Conservation (phyloP, 2,329 filamentous ascomycete genomes). For the Arthrobotrys conoides region DNA sequence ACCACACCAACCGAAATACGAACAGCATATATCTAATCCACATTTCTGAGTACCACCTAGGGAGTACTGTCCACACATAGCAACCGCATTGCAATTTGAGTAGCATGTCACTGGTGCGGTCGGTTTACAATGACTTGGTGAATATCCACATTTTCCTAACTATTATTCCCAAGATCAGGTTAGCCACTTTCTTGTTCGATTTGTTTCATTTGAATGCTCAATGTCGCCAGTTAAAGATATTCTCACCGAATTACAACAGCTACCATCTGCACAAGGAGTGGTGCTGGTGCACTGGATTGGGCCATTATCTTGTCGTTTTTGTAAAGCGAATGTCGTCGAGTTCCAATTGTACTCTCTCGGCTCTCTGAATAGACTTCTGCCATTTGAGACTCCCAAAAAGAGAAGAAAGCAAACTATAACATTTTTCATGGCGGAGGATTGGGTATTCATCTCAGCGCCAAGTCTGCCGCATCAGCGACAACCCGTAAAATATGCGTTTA, state of each 20-base stretch:
- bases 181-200: no score
- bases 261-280: conserved; percentile 36
- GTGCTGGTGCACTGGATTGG: conserved; percentile 31
- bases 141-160: conserved; percentile 41
- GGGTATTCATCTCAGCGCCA: not conserved
- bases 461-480: conserved; percentile 16
- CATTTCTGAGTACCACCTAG: conserved; percentile 25
- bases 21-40: conserved; percentile 39
- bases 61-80: conserved; percentile 43
- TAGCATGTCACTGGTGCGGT: conserved; percentile 22
- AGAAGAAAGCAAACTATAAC: not conserved
- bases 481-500: not conserved
- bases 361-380: conserved; percentile 20
- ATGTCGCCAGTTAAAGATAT: not conserved
- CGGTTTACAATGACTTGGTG: conserved; percentile 28
- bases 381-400: not conserved
- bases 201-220: no score
- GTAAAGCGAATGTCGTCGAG: not conserved
- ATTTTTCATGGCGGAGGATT: not conserved
- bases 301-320: conserved; percentile 32
- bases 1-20: conserved; percentile 43
- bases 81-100: conserved; percentile 35
- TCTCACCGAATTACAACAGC: conserved; percentile 41
- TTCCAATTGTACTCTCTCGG: not conserved
- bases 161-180: not conserved